Evolutionary conservation across 495 filamentous ascomycete species (phyloP).

Genomic region (Pseudoneurospora amorphoporcata): DNA sequence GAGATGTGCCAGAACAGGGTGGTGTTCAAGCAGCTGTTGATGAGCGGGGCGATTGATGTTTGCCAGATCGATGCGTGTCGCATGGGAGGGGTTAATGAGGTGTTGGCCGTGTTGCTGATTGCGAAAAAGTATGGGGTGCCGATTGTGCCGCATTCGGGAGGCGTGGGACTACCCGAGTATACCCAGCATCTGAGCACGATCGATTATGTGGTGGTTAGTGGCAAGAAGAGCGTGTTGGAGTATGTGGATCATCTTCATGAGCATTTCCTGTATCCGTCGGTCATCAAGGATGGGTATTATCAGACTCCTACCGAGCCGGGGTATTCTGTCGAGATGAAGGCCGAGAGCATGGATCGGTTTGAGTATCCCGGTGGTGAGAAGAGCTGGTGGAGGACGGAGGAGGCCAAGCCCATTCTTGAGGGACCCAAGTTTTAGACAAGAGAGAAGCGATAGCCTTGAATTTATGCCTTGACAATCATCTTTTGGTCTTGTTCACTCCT

Average conservation of each 20-base stretch:
- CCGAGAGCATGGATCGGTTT: slow-evolving; percentile 71
- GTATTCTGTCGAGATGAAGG: slow-evolving; percentile 89
- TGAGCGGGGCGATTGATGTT: slow-evolving; percentile 69
- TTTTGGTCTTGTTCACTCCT: neutral
- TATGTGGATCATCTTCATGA: slow-evolving; percentile 92
- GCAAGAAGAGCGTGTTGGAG: slow-evolving; percentile 73
- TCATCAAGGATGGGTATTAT: slow-evolving; percentile 78
- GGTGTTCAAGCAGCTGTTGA: slow-evolving; percentile 86
- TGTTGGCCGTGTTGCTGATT: slow-evolving; percentile 81
- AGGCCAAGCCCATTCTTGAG: slow-evolving; percentile 56
- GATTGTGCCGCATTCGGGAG: slow-evolving; percentile 81
- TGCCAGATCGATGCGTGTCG: slow-evolving; percentile 90
- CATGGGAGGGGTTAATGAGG: slow-evolving; percentile 86
- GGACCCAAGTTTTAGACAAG: slow-evolving; percentile 35
- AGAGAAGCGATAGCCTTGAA: neutral
- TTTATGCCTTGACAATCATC: neutral
- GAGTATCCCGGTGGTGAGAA: slow-evolving; percentile 65
- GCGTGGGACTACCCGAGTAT: slow-evolving; percentile 87
- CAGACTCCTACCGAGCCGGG: slow-evolving; percentile 73
- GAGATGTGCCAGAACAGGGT: slow-evolving; percentile 97
- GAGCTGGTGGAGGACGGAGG: slow-evolving; percentile 73
- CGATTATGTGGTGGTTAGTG: slow-evolving; percentile 82
- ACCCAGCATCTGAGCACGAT: slow-evolving; percentile 91
- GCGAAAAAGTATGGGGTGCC: slow-evolving; percentile 78
- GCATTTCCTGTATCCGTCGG: slow-evolving; percentile 75